Evolutionary conservation across 2,329 filamentous ascomycete genomes (phyloP), one percentile per base, ranked within the genome.

Genomic region (Lachnellula arida): DNA sequence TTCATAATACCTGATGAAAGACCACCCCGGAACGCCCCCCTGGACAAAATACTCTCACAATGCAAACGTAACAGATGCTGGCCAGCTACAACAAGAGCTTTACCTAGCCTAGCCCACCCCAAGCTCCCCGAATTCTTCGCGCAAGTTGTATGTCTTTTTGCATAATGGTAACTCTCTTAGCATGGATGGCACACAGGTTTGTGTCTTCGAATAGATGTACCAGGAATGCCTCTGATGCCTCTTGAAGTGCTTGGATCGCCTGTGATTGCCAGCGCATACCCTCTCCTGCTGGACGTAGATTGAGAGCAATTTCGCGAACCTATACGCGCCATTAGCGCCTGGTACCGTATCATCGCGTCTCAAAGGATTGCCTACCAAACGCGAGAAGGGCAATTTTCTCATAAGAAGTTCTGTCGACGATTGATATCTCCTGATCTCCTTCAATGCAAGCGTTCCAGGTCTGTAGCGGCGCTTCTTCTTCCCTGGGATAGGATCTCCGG

Each of bases 141-240:
- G 93, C 93, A 58, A 97, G 81, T 75, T 97, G 93, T 67, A 99
- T 96, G 74, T 97, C 94, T 76, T 96, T 96, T 74, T 94, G 91
- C 89, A 96, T 93, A 67, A 97, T 96, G 40, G 93, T 97, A 52
- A 97, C 91, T 71, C 93, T 82, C 78, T 96, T 97, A 60, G 93
- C 94, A 75, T 97, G 93, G 66, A 97, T 92, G 60, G 93, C 94
- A 76, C 93, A 97, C 43, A 97, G 81, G 76, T 97, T 97, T 63
- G 90, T 90, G 74, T 96, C 91, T 72, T 97, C 92, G 70, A 97
- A 97, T n/a, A 97, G 78, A 70, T 96, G 92, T 57, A 97, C 89
- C 65, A 97, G 81, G 74, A 96, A 97, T 5, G 93, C 93, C 76
- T 97, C 93, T n/a, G 92, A 85, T 14, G 93, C 91, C 78, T 97